A percentile compares a stretch with the other conserved stretches of the same genome.
Conservation (phyloP, 1,284 basidiomycete genomes). For the Vanrija sp. region DNA sequence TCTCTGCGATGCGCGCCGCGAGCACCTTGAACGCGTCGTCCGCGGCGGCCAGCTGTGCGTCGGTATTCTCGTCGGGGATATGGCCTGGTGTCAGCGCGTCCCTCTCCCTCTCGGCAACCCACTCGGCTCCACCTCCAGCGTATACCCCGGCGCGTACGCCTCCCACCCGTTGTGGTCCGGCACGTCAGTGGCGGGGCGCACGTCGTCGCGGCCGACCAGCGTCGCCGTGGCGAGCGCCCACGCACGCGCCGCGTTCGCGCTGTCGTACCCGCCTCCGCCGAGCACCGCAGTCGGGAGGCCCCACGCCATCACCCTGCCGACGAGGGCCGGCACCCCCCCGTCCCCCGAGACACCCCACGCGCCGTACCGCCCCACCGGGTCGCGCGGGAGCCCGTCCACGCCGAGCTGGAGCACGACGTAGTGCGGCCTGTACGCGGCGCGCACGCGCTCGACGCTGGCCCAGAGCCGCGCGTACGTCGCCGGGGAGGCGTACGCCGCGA, state of each 20-base stretch:
- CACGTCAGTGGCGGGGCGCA: constrained; percentile 60
- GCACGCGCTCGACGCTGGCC: constrained; percentile 60
- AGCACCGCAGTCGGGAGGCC: constrained; percentile 53
- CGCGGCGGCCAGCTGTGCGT: constrained; percentile 50
- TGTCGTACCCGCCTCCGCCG: constrained; percentile 69
- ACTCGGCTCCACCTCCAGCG: constrained; percentile 62
- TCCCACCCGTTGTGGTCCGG: constrained; percentile 68
- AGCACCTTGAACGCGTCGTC: constrained; percentile 26
- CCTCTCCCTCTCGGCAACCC: constrained; percentile 12
- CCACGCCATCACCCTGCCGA: constrained; percentile 61
- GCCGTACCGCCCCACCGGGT: constrained; percentile 63
- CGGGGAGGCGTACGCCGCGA: constrained; percentile 62
- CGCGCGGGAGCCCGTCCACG: constrained; percentile 76
- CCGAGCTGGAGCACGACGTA: constrained; percentile 81
- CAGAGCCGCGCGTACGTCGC: constrained; percentile 63
- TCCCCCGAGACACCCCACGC: constrained; percentile 67
- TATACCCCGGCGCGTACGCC: constrained; percentile 71
- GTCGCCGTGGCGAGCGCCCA: constrained; percentile 78
- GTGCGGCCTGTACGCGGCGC: constrained; percentile 65
- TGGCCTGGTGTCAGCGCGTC: constrained; percentile 51
- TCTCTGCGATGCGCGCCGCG: constrained; percentile 24
- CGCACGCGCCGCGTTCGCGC: constrained; percentile 73
- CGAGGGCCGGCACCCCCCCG: constrained; percentile 68
- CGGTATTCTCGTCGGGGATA: constrained; percentile 66
- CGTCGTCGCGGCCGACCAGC: constrained; percentile 55